Conservation (phyloP, 768 basidiomycete genomes). For the Macrocybe gigantea region DNA sequence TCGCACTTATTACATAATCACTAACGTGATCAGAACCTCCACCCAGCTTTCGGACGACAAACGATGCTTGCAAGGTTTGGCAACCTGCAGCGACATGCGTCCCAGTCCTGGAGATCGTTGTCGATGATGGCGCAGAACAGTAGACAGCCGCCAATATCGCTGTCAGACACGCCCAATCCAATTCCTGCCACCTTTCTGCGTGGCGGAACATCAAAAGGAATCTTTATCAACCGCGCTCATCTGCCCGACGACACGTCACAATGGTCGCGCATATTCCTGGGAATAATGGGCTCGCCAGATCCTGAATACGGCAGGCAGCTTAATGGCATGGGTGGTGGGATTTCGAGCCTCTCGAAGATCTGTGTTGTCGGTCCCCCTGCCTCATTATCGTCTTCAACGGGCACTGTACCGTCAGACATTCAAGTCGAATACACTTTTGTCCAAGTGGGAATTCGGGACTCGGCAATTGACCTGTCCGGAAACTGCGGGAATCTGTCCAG, state of each 20-base stretch:
- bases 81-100: not conserved
- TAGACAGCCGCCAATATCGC: not conserved
- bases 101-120: not conserved
- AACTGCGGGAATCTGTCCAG: constrained; percentile 75
- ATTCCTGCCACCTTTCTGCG: constrained; percentile 53
- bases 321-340: constrained; percentile 78
- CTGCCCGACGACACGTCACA: constrained; percentile 45
- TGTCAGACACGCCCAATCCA: constrained; percentile 21
- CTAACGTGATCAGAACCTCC: not conserved
- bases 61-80: not conserved
- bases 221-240: constrained; percentile 50
- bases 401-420: constrained; percentile 17
- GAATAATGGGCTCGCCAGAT: constrained; percentile 82
- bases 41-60: not conserved
- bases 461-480: constrained; percentile 57
- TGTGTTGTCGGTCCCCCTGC: constrained; percentile 55
- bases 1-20: not conserved
- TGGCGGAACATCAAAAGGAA: constrained; percentile 75
- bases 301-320: constrained; percentile 61
- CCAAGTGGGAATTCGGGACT: constrained; percentile 56
- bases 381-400: constrained; percentile 29
- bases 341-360: constrained; percentile 71
- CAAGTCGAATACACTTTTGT: constrained; percentile 72
- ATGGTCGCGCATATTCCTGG: constrained; percentile 61
- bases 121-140: not conserved